Evolutionary conservation across 768 basidiomycete species (phyloP), one percentile per base, ranked within the genome.

Genomic region (Plicaturopsis crispa): DNA sequence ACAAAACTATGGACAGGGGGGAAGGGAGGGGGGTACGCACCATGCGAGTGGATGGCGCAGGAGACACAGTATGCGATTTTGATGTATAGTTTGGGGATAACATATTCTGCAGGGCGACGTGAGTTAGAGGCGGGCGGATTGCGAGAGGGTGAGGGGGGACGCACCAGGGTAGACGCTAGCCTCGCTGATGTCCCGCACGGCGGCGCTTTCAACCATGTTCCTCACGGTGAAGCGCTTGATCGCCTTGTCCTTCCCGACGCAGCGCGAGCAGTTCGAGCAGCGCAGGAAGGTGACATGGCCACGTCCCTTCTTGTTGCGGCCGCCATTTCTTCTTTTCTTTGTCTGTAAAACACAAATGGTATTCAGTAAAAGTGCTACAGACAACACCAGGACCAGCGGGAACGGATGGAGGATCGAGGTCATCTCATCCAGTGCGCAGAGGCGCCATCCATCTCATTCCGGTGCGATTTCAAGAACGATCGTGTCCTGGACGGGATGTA

Each of bases 181-280:
- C 54, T 98, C 96, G 59, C 84, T 88, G 60, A 99, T 86, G 71
- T 99, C 96, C 48, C 93, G 76, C 51, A 97, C 89, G 39, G 94
- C 94, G 32, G 96, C 96, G 57, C 88, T 88, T 78, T 98, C 94
- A 42, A 99, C 92, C 89, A 98, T 98, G 80, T 99, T 99, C 67
- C 92, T 81, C 57, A 98, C 94, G 26, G 93, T 96, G 79, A 94
- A 94, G 37, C 96, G 78, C 73, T 96, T 96, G 84, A 98, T 96
- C 50, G 94, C 94, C 78, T 98, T 98, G 75, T 98, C 94, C 76
- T 98, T 98, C 52, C 74, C 84, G 42, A 96, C 92, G 62, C 89
- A 92, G 52, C 96, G 87, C 58, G 90, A 90, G 79, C 96, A 99
- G 81, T 99, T 99, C 51, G 92, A 93, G 78, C 96, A 99, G 55